Conservation (phyloP, 495 filamentous ascomycete species). For the Jackrogersella multiformis region DNA sequence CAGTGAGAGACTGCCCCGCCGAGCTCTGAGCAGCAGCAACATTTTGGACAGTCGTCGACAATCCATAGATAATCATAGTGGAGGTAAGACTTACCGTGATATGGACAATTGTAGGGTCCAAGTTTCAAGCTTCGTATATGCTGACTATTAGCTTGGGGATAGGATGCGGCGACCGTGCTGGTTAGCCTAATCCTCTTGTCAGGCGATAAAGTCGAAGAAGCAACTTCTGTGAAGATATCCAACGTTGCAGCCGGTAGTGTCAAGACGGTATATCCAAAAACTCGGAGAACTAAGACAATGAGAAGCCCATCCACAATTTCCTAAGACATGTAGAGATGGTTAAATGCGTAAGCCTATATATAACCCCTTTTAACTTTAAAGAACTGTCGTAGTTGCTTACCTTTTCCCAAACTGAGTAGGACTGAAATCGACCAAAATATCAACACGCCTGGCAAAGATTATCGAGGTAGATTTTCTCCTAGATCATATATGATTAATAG, state of each 20-base stretch:
- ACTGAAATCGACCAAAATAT: not conserved
- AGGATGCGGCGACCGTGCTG: conserved; percentile 10
- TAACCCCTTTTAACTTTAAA: not conserved
- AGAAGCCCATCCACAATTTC: not conserved
- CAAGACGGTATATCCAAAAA: conserved; percentile 15
- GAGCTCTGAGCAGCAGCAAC: not conserved
- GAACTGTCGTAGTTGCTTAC: not conserved
- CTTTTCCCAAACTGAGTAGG: not conserved
- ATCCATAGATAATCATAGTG: not conserved
- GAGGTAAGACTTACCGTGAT: conserved; percentile 1
- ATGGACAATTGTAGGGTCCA: not conserved
- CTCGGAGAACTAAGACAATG: conserved; percentile 2
- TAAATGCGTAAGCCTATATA: not conserved
- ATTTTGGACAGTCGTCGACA: not conserved
- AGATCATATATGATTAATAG: not conserved
- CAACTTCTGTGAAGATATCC: conserved; percentile 31
- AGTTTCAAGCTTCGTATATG: not conserved
- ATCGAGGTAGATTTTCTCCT: not conserved
- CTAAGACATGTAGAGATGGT: not conserved
- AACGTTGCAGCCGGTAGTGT: conserved; percentile 29
- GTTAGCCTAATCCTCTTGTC: not conserved
- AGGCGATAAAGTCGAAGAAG: conserved; percentile 9
- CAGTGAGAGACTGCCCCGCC: not conserved
- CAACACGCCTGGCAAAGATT: not conserved
- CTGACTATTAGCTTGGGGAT: conserved; percentile 6